A percentile compares a stretch with the other conserved stretches of the same genome.
Evolutionary conservation across 169 alveolate species (phyloP).

Genomic region (Prorocentrum cordatum): DNA sequence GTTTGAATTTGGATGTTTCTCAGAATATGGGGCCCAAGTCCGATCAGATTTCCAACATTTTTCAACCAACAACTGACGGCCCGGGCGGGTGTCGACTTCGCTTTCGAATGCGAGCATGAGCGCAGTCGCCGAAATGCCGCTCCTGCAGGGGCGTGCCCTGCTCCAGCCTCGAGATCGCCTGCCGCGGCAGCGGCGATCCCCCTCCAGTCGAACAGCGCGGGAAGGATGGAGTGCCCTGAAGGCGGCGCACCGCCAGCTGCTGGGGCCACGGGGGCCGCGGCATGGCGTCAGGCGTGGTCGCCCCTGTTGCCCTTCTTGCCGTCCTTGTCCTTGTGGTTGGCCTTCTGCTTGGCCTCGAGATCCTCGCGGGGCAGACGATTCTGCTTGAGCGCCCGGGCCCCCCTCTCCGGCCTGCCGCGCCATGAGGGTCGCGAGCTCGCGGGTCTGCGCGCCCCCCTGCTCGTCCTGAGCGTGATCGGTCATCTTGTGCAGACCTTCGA

Average conservation of each 20-base stretch:
- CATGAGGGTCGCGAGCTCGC: background rate
- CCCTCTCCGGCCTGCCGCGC: background rate
- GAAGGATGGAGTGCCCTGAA: background rate
- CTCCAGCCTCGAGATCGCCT: no score
- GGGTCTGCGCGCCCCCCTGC: background rate
- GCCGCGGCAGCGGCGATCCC: background rate
- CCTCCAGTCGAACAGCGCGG: background rate
- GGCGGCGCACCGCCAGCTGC: background rate
- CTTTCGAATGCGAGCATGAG: no score
- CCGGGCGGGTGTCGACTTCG: no score
- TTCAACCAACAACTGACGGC: no score
- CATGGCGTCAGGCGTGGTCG: background rate
- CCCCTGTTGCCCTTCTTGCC: background rate
- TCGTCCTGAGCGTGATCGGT: background rate
- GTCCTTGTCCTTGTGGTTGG: background rate
- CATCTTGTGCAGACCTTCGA: background rate
- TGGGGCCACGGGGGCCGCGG: no score
- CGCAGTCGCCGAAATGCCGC: no score
- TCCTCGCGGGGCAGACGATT: background rate
- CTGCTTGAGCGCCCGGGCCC: background rate
- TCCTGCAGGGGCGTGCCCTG: no score
- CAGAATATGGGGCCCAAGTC: no score
- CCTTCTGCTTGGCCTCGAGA: background rate
- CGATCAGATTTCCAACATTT: no score
- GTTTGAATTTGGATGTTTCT: no score